Evolutionary conservation across 2,329 filamentous ascomycete species (phyloP).

Genomic region (Aspergillus chevalieri): DNA sequence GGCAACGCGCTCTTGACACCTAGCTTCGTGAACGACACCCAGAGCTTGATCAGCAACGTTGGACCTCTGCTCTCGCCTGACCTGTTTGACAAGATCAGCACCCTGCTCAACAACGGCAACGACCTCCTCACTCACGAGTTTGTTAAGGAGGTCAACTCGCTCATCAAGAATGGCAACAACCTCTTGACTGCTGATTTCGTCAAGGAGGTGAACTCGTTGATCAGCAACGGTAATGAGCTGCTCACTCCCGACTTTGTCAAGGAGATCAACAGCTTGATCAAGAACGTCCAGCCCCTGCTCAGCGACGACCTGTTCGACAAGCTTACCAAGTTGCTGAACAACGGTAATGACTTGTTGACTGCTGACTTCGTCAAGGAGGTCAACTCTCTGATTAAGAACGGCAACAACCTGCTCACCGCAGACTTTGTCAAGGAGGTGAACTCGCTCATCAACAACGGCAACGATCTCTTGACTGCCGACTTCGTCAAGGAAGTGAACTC

Average conservation of each 20-base stretch:
- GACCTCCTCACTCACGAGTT: slow-evolving; percentile 13
- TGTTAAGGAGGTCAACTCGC: slow-evolving; percentile 12
- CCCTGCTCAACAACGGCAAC: slow-evolving; percentile 3
- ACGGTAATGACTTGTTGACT: slow-evolving; percentile 20
- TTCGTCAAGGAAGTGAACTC: slow-evolving; percentile 21
- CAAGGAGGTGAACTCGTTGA: slow-evolving; percentile 14
- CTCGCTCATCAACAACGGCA: slow-evolving; percentile 18
- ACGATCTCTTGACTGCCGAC: slow-evolving; percentile 22
- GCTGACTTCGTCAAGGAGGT: slow-evolving; percentile 21
- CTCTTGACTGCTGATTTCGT: slow-evolving; percentile 6
- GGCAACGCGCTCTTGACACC: slow-evolving; percentile 6
- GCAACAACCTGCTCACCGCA: slow-evolving; percentile 20
- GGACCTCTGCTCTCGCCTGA: slow-evolving; percentile 3
- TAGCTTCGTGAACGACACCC: slow-evolving; percentile 2
- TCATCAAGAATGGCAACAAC: slow-evolving; percentile 13
- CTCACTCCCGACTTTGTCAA: slow-evolving; percentile 12
- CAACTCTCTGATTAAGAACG: slow-evolving; percentile 19
- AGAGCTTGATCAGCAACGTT: not conserved
- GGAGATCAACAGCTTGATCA: slow-evolving; percentile 10
- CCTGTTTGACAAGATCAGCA: slow-evolving; percentile 2
- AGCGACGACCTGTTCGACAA: slow-evolving; percentile 21
- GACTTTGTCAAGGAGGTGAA: slow-evolving; percentile 16
- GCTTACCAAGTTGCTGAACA: slow-evolving; percentile 19
- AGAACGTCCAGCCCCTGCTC: slow-evolving; percentile 16
- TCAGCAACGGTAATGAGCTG: slow-evolving; percentile 11